Conservation (phyloP, 495 filamentous ascomycete species). For the Evansstolkia leycettana region DNA sequence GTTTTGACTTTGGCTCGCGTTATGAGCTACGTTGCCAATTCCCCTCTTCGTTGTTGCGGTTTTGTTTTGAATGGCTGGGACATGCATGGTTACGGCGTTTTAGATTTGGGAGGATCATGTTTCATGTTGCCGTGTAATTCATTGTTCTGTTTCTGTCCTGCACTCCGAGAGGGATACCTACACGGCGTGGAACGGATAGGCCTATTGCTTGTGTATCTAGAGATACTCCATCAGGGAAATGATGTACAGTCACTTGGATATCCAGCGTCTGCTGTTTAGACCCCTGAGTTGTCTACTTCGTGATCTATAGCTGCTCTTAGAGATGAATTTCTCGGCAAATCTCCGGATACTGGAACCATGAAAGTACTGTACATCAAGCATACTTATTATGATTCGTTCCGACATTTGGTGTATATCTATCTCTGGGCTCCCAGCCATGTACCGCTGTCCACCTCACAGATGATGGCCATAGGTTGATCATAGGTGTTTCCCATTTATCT, state of each 20-base stretch:
- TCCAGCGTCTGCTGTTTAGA: no score
- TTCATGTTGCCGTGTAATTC: constrained; percentile 4
- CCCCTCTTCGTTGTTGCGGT: constrained; percentile 7
- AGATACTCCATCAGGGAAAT: background rate
- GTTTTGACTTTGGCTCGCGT: constrained; percentile 2
- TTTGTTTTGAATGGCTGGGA: constrained; percentile 10
- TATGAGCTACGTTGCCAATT: constrained; percentile 10
- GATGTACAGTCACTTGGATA: background rate
- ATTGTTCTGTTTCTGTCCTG: background rate
- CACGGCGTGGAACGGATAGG: background rate
- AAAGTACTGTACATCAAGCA: no score
- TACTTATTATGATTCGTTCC: no score
- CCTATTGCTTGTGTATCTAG: background rate
- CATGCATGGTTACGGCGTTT: constrained; percentile 32
- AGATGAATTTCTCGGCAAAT: no score
- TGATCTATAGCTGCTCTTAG: no score
- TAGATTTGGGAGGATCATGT: constrained; percentile 12
- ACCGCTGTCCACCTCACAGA: no score
- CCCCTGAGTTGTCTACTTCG: no score
- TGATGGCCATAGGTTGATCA: no score
- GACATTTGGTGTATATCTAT: no score
- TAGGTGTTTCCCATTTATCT: no score
- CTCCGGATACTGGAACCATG: no score
- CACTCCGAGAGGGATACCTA: background rate
- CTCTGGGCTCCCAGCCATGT: no score